phyloP scores from a whole-genome alignment of 306 rosid species.

The Gleditsia sinensis region DNA sequence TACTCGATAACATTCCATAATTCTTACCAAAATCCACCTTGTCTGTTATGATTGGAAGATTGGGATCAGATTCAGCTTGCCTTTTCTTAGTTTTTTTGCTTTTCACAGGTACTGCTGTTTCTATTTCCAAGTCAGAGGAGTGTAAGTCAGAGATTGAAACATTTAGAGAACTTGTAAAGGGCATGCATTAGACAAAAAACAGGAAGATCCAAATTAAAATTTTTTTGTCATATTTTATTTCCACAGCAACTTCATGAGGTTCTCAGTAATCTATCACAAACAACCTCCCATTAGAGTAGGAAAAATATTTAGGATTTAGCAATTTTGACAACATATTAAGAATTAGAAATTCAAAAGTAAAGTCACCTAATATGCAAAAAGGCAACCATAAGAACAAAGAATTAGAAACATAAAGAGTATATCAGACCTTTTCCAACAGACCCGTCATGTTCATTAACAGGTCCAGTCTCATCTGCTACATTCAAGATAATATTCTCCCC shows the following conservation, averaged over 20 bases:
- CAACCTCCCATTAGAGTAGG: slow-evolving; percentile 8
- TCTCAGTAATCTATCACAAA: slow-evolving; percentile 16
- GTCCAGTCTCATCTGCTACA: slow-evolving; percentile 28
- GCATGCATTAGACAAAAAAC: neutral
- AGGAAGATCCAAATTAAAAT: neutral
- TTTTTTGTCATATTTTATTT: slow-evolving; percentile 14
- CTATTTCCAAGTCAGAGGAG: slow-evolving; percentile 1
- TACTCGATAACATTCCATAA: neutral
- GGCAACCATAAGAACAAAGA: neutral
- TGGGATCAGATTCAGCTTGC: slow-evolving; percentile 42
- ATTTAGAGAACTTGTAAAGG: slow-evolving; percentile 23
- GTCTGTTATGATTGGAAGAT: slow-evolving; percentile 34
- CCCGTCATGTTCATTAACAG: slow-evolving; percentile 34
- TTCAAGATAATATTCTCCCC: slow-evolving; percentile 39
- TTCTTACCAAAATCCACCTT: slow-evolving; percentile 45
- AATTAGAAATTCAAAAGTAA: neutral
- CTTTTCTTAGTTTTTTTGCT: slow-evolving; percentile 40
- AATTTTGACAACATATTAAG: slow-evolving; percentile 1
- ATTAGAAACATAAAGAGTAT: slow-evolving; percentile 1
- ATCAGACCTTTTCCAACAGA: slow-evolving; percentile 42
- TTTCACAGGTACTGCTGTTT: slow-evolving; percentile 32
- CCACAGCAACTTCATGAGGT: slow-evolving; percentile 13
- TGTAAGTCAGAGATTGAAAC: slow-evolving; percentile 12
- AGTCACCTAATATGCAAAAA: slow-evolving; percentile 19
- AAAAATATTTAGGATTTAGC: slow-evolving; percentile 4